phyloP scores from a whole-genome alignment of 768 basidiomycete genomes.

The Filobasidium floriforme region DNA sequence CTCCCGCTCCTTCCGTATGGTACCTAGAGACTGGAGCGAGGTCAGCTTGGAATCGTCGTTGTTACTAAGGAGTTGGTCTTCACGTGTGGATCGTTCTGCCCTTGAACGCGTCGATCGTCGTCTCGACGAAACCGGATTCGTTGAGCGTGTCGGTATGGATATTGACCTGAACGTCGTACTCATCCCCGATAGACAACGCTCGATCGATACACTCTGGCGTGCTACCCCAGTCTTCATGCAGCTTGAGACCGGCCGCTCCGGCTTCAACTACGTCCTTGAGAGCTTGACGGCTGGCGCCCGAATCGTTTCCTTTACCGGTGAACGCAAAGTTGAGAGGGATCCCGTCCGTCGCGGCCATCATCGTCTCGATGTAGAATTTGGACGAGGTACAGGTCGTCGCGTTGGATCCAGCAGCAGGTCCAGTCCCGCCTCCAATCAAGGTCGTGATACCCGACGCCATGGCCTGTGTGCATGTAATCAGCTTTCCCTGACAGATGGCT shows the following conservation, averaged over 20 bases:
- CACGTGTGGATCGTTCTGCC: constrained; percentile 81
- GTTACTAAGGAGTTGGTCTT: constrained; percentile 10
- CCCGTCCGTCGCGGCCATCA: constrained; percentile 85
- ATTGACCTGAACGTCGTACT: constrained; percentile 85
- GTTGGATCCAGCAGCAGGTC: constrained; percentile 77
- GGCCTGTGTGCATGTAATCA: constrained; percentile 25
- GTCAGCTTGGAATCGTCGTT: neutral
- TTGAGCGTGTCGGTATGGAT: constrained; percentile 97
- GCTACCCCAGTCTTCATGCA: constrained; percentile 96
- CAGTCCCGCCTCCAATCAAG: constrained; percentile 92
- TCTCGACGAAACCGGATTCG: constrained; percentile 94
- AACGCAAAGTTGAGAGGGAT: constrained; percentile 87
- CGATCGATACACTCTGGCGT: constrained; percentile 74
- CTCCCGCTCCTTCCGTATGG: constrained; percentile 92
- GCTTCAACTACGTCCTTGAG: constrained; percentile 74
- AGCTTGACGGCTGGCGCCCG: constrained; percentile 54
- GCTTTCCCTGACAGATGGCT: constrained; percentile 20
- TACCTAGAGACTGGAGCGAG: constrained; percentile 48
- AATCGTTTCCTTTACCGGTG: constrained; percentile 95
- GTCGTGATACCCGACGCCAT: constrained; percentile 67
- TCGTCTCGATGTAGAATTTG: constrained; percentile 77
- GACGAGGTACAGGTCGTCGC: constrained; percentile 94
- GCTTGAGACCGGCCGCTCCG: constrained; percentile 80
- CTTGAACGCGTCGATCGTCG: constrained; percentile 84
- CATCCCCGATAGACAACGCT: constrained; percentile 71